Evolutionary conservation across 1,284 basidiomycete genomes (phyloP).

Genomic region (Rhodotorula sp.): DNA sequence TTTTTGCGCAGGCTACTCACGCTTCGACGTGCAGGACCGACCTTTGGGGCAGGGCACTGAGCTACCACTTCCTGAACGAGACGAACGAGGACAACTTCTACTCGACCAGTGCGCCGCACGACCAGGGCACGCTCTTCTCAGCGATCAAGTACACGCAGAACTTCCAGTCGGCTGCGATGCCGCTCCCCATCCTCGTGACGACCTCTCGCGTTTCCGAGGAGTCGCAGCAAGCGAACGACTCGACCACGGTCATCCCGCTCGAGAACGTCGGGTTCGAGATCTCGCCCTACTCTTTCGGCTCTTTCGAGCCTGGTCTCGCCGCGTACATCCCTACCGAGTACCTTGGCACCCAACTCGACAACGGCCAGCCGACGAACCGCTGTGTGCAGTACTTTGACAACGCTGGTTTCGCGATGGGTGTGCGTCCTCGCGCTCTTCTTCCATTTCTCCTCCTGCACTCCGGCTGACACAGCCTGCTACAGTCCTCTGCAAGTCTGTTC

Average conservation of each 20-base stretch:
- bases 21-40: background rate
- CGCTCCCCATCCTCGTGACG: slow-evolving; percentile 42
- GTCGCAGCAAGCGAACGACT: slow-evolving; percentile 17
- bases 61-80: slow-evolving; percentile 43
- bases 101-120: slow-evolving; percentile 7
- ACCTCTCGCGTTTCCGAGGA: slow-evolving; percentile 23
- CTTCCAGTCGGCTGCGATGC: slow-evolving; percentile 40
- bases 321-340: slow-evolving; percentile 61
- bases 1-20: too few relatives aligned
- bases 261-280: slow-evolving; percentile 52
- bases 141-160: slow-evolving; percentile 33
- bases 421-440: slow-evolving; percentile 39
- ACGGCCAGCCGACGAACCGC: slow-evolving; percentile 58
- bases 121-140: slow-evolving; percentile 36
- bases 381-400: slow-evolving; percentile 69
- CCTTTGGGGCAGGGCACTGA: slow-evolving; percentile 32
- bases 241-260: slow-evolving; percentile 35
- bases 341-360: slow-evolving; percentile 61
- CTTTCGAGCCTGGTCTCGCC: slow-evolving; percentile 65
- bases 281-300: slow-evolving; percentile 66
- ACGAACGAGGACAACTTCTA: slow-evolving; percentile 41
- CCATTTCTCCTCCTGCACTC: slow-evolving; percentile 20
- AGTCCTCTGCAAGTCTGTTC: slow-evolving; percentile 49
- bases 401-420: slow-evolving; percentile 56
- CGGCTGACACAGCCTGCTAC: background rate